A percentile compares a stretch with the other conserved stretches of the same genome.
Conservation (phyloP, 2,329 filamentous ascomycete genomes). For the Fusarium veterinarium region DNA sequence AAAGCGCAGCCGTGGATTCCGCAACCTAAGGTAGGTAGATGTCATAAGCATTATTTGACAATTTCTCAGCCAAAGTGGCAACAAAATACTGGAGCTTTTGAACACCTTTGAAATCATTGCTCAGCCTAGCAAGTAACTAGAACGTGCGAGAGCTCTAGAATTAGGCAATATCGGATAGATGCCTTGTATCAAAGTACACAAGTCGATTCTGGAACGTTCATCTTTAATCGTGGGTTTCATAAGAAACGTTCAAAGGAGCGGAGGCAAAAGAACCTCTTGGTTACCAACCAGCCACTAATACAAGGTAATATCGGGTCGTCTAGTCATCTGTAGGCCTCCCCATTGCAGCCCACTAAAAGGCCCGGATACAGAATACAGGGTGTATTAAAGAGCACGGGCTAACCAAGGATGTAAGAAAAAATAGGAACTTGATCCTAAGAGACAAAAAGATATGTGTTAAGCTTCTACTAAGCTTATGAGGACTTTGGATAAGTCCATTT, state of each 20-base stretch:
- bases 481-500: not conserved
- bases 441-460: not conserved
- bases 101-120: not conserved
- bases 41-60: slow-evolving; percentile 7
- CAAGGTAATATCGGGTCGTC: slow-evolving; percentile 23
- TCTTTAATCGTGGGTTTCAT: slow-evolving; percentile 6
- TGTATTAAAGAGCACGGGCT: slow-evolving; percentile 3
- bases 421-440: not conserved
- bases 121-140: not conserved
- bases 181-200: slow-evolving; percentile 7
- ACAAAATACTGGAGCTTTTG: slow-evolving; percentile 4
- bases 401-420: not conserved
- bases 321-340: slow-evolving; percentile 5
- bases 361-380: slow-evolving; percentile 18
- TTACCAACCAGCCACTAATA: slow-evolving; percentile 24
- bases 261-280: slow-evolving; percentile 25
- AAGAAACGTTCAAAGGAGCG: not conserved
- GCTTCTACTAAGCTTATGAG: too few relatives aligned
- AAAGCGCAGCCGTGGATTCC: not conserved
- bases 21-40: not conserved
- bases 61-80: slow-evolving; percentile 10
- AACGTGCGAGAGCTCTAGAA: not conserved
- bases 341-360: slow-evolving; percentile 28
- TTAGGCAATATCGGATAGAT: not conserved
- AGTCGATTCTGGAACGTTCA: slow-evolving; percentile 17